Percentiles rank a stretch among this genome's conserved stretches.
phyloP scores from a whole-genome alignment of 495 filamentous ascomycete species.

The Parmelia sp. region DNA sequence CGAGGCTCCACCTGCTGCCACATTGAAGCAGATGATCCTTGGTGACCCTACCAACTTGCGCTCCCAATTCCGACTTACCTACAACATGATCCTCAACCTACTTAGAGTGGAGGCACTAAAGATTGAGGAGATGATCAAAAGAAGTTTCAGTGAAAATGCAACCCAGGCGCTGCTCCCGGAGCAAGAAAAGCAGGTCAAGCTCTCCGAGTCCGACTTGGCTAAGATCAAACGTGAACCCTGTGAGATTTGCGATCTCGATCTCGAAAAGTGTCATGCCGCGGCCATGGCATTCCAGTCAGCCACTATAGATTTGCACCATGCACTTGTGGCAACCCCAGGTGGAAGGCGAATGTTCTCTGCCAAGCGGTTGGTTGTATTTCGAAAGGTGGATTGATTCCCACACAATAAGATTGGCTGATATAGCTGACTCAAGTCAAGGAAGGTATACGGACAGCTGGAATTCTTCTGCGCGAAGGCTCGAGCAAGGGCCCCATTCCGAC shows the following conservation, averaged over 20 bases:
- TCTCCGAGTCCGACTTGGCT: conserved; percentile 85
- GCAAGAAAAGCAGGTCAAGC: conserved; percentile 85
- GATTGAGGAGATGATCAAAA: conserved; percentile 99
- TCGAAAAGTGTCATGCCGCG: conserved; percentile 71
- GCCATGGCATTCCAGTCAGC: conserved; percentile 69
- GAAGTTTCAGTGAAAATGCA: conserved; percentile 97
- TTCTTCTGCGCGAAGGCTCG: conserved; percentile 70
- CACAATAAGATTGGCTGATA: not conserved
- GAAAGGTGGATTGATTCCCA: conserved; percentile 41
- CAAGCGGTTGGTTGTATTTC: conserved; percentile 68
- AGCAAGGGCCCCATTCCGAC: conserved; percentile 53
- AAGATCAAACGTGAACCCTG: conserved; percentile 86
- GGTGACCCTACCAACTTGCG: conserved; percentile 91
- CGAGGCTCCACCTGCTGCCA: conserved; percentile 78
- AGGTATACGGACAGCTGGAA: conserved; percentile 69
- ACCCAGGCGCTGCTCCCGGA: conserved; percentile 91
- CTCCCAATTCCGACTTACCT: conserved; percentile 94
- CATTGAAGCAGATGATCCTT: conserved; percentile 87
- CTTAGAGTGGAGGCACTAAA: conserved; percentile 93
- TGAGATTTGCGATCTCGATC: conserved; percentile 69
- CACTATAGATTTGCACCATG: conserved; percentile 67
- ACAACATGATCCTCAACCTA: conserved; percentile 98
- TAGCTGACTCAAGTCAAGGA: conserved; percentile 48
- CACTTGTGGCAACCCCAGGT: conserved; percentile 62
- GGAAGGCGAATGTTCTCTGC: conserved; percentile 71